Conservation (phyloP, 805 yeast genomes). For the Saccharomycopsis oosterbeekiorum region DNA sequence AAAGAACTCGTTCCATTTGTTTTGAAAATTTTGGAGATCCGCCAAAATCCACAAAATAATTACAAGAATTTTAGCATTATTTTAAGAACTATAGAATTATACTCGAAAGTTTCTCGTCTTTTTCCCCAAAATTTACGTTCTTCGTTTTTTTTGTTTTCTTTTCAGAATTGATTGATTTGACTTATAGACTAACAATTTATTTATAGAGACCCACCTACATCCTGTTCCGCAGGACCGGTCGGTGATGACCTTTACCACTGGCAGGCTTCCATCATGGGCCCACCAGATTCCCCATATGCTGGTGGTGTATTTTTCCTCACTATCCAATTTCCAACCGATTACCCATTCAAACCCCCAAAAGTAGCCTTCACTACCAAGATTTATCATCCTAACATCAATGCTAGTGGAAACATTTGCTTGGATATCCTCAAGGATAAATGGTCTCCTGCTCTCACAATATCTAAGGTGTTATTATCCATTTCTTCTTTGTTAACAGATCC, state of each 20-base stretch:
- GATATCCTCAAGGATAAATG: conserved; percentile 97
- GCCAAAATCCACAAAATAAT: too few relatives aligned
- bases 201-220: conserved; percentile 91
- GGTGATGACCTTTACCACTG: conserved; percentile 97
- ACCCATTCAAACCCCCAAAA: conserved; percentile 98
- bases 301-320: conserved; percentile 95
- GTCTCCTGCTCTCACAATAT: conserved; percentile 97
- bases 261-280: conserved; percentile 99
- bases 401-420: conserved; percentile 91
- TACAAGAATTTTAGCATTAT: too few relatives aligned
- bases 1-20: too few relatives aligned
- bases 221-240: conserved; percentile 98
- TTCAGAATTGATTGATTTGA: not conserved
- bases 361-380: conserved; percentile 87
- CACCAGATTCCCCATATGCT: conserved; percentile 82
- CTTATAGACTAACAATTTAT: conserved; percentile 14
- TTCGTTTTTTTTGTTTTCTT: too few relatives aligned
- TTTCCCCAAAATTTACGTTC: too few relatives aligned
- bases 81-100: too few relatives aligned
- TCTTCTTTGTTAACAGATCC: conserved; percentile 96
- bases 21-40: too few relatives aligned
- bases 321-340: conserved; percentile 97
- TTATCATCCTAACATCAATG: conserved; percentile 95
- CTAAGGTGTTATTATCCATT: conserved; percentile 88
- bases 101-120: too few relatives aligned